Base-by-base conservation (phyloP, 306 rosid species). In the Pachyrhizus erosus region DNA sequence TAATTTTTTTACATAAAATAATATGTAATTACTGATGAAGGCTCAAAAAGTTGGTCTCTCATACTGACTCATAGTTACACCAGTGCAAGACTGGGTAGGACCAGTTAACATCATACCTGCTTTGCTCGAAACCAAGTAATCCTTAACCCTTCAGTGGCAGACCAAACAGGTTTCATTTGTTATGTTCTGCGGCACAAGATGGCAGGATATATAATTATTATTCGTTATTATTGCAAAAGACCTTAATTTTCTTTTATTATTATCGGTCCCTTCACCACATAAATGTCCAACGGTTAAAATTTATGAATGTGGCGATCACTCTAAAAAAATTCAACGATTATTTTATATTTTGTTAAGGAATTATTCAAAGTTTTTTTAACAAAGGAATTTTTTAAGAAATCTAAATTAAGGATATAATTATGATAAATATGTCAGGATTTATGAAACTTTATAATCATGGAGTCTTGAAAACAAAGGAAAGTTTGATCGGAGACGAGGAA, bases 151-250 rank as follows among this genome's bases (percentile, higher is more conserved):
- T n/a, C 1, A 66, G 27, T 66, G 3, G 7, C 48, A 18, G 52
- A 40, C 31, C 51, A 67, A 39, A 18, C 49, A 18, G 48, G 13
- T 73, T 61, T 49, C 73, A 58, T 10, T 83, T 58, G n/a, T 14
- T 29, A 7, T 58, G 46, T 34, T 69, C 74, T 55, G 51, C 55
- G 24, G 26, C 73, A 43, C 55, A 51, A 31, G 6, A 21, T 9
- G 39, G 4, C 40, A 71, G 14, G 15, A 26, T 24, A 29, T 12
- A 45, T 24, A 71, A 58, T 24, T 76, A 58, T 24, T 76, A 24
- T 42, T 42, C 6, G 3, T 60, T 10, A 17, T 60, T 17, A 20
- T 14, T 42, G 60, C 21, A 42, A 4, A 42, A 15, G 17, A 37
- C 39, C 1, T 21, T 23, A 24, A 5, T 37, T 21, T 39, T 39